A percentile compares a stretch with the other conserved stretches of the same genome.
These are phyloP conservation scores for Phytopythium mirpurense DNA, from an alignment of 352 stramenopile species.

Conservation along the genomic window DNA sequence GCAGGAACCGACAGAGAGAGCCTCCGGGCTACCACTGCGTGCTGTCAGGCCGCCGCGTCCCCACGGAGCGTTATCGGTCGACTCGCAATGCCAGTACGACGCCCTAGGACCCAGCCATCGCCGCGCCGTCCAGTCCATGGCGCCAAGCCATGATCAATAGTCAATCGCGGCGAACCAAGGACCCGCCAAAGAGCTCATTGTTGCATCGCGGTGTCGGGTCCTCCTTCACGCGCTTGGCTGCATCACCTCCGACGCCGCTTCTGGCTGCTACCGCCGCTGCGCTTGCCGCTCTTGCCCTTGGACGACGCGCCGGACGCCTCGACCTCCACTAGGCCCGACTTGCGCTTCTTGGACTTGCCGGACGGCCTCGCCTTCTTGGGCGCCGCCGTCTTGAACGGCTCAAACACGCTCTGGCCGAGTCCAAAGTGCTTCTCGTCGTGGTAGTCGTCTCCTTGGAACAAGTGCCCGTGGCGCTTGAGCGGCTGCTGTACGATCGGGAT, in stretches of 20 bases:
- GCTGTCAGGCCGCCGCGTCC: background rate
- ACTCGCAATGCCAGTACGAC: background rate
- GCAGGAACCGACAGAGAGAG: background rate
- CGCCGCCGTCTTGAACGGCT: slow-evolving; percentile 47
- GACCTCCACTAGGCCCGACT: slow-evolving; percentile 3
- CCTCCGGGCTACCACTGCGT: background rate
- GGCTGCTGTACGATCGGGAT: slow-evolving; percentile 55
- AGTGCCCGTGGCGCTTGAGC: slow-evolving; percentile 42
- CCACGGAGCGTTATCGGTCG: background rate
- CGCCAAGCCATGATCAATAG: background rate
- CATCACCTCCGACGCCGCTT: slow-evolving; percentile 40
- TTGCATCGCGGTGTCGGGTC: no score
- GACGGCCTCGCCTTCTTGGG: slow-evolving; percentile 31
- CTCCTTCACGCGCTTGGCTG: no score
- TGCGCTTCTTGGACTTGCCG: slow-evolving; percentile 25
- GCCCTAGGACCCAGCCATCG: background rate
- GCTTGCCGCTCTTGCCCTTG: slow-evolving; percentile 24
- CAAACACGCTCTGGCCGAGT: slow-evolving; percentile 64
- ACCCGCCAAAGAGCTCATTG: no score
- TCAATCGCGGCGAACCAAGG: no score
- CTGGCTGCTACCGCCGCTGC: slow-evolving; percentile 26
- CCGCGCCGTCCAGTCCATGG: background rate
- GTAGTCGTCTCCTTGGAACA: slow-evolving; percentile 31
- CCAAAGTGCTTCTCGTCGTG: slow-evolving; percentile 71
- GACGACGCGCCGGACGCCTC: background rate